phyloP scores from a whole-genome alignment of 306 rosid genomes.

The Bauhinia variegata region DNA sequence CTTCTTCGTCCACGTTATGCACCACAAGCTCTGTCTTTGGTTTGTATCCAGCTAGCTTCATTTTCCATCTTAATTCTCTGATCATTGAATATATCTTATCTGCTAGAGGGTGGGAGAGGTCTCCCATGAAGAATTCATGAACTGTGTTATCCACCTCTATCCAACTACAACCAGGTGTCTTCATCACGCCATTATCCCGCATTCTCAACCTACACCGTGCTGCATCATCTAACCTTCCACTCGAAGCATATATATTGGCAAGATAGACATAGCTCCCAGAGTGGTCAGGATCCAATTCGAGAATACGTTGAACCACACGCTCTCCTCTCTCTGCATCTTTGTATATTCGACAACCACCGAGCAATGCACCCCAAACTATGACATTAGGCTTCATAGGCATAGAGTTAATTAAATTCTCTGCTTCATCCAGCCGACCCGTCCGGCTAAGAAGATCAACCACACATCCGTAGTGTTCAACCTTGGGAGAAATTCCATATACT shows the following conservation, averaged over 20 bases:
- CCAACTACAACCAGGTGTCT: slow-evolving; percentile 46
- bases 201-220: slow-evolving; percentile 43
- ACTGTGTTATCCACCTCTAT: slow-evolving; percentile 41
- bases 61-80: slow-evolving; percentile 39
- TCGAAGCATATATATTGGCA: slow-evolving; percentile 42
- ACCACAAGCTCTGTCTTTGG: slow-evolving; percentile 45
- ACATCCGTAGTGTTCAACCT: slow-evolving; percentile 48
- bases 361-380: slow-evolving; percentile 53
- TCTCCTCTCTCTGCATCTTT: slow-evolving; percentile 44
- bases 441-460: slow-evolving; percentile 50
- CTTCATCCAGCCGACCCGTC: slow-evolving; percentile 42
- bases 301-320: slow-evolving; percentile 31
- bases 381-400: slow-evolving; percentile 47
- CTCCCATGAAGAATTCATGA: slow-evolving; percentile 49
- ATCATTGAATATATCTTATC: slow-evolving; percentile 40
- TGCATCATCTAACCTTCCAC: slow-evolving; percentile 46
- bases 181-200: slow-evolving; percentile 34
- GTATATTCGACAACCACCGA: slow-evolving; percentile 41
- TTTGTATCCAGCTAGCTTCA: slow-evolving; percentile 44
- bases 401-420: slow-evolving; percentile 38
- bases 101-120: slow-evolving; percentile 32
- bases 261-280: slow-evolving; percentile 51
- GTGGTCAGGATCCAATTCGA: slow-evolving; percentile 44
- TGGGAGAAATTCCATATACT: slow-evolving; percentile 38
- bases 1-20: slow-evolving; percentile 48